Percentiles rank a stretch among this genome's conserved stretches.
Evolutionary conservation across 495 filamentous ascomycete genomes (phyloP).

Genomic region (Aspergillus nidulans): DNA sequence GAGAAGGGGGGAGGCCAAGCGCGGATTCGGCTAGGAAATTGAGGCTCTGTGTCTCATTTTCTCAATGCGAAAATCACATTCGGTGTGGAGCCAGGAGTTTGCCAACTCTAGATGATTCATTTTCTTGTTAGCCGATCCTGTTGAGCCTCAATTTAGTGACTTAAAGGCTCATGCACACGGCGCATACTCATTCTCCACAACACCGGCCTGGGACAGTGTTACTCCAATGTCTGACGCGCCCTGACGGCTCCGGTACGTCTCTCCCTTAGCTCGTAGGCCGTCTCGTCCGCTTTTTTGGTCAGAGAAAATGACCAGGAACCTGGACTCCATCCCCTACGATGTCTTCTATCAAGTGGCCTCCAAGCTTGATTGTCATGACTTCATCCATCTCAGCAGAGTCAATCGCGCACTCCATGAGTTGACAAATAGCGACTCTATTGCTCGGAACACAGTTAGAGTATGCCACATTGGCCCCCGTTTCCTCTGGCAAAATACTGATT

Average conservation of each 20-base stretch:
- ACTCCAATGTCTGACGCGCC: conserved; percentile 10
- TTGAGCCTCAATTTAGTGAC: background rate
- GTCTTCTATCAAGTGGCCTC: conserved; percentile 54
- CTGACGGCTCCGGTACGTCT: background rate
- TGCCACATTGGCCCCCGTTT: conserved; percentile 5
- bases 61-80: no score
- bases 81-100: no score
- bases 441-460: conserved; percentile 57
- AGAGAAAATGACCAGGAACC: conserved; percentile 18
- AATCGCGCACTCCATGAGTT: conserved; percentile 51
- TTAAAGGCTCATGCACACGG: background rate
- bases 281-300: conserved; percentile 10
- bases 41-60: background rate
- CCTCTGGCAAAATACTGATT: conserved; percentile 1
- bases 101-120: no score
- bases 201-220: background rate
- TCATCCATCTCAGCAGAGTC: conserved; percentile 41
- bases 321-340: conserved; percentile 57
- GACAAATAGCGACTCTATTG: conserved; percentile 57
- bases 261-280: conserved; percentile 5
- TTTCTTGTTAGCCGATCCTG: no score
- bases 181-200: background rate
- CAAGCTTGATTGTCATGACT: conserved; percentile 40
- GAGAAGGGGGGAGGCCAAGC: background rate
- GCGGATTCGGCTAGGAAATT: background rate